A percentile compares a stretch with the other conserved stretches of the same genome.
phyloP scores from a whole-genome alignment of 352 stramenopile species.

The Globisporangium paroecandrum region DNA sequence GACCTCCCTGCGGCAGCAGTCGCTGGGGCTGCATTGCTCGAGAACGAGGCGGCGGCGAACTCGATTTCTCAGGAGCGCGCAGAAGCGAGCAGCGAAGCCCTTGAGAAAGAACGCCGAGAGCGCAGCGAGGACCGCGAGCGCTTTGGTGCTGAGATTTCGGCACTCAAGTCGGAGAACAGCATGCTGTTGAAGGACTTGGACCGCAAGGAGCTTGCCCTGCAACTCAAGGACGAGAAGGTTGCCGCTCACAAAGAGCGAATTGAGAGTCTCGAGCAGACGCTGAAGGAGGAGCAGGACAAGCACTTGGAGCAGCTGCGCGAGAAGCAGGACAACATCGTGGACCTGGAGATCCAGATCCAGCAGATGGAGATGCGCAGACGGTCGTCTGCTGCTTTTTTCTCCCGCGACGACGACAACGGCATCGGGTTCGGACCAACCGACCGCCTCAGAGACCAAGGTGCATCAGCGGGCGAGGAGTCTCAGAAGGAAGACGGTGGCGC shows the following conservation, averaged over 20 bases:
- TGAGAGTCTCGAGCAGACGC: slow-evolving; percentile 40
- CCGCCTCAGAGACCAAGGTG: slow-evolving; percentile 26
- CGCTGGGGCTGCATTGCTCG: slow-evolving; percentile 27
- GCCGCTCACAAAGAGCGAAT: slow-evolving; percentile 63
- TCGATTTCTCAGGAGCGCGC: slow-evolving; percentile 3
- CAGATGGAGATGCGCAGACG: slow-evolving; percentile 55
- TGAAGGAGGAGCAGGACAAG: slow-evolving; percentile 63
- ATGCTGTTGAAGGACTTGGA: slow-evolving; percentile 75
- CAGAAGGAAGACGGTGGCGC: slow-evolving; percentile 16
- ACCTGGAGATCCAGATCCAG: slow-evolving; percentile 59
- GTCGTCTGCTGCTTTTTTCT: slow-evolving; percentile 44
- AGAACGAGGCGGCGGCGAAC: slow-evolving; percentile 22
- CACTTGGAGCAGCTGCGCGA: slow-evolving; percentile 61
- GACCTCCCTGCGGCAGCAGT: slow-evolving; percentile 25
- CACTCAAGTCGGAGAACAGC: slow-evolving; percentile 67
- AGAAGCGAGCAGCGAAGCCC: slow-evolving; percentile 24
- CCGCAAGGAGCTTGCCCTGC: slow-evolving; percentile 57
- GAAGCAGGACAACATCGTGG: slow-evolving; percentile 68
- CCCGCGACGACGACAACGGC: slow-evolving; percentile 35
- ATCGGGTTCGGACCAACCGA: slow-evolving; percentile 51
- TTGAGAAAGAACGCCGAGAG: slow-evolving; percentile 37
- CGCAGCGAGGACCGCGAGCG: slow-evolving; percentile 48
- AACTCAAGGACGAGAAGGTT: slow-evolving; percentile 68
- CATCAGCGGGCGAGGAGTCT: slow-evolving; percentile 24
- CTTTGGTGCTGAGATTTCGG: slow-evolving; percentile 41